Base-by-base conservation (phyloP, 495 filamentous ascomycete species). In the Echria macrotheca region DNA sequence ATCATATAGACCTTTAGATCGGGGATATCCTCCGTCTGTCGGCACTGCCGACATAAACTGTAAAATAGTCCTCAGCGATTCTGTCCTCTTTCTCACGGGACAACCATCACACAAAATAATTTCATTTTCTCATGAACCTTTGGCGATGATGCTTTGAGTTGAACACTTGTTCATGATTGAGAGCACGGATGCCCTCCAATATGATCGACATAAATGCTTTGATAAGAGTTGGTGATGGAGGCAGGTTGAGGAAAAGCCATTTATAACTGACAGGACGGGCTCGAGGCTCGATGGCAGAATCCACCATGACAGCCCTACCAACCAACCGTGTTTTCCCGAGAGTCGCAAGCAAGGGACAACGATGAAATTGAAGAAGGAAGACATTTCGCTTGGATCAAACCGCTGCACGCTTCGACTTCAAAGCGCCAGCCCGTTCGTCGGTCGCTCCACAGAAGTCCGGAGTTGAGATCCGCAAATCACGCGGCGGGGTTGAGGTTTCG, bases 1-100 rank as follows among this genome's bases (percentile, higher is more conserved):
- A 51, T 45, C 56, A 54, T 58, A 62, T 58, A 62, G 61, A 64
- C 56, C 61, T 60, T 61, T 64, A 66, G 61, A 66, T 60, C 54
- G 59, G 61, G 61, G 58, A 59, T 50, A 59, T 62, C 57, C 51
- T 50, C 50, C 52, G 54, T 58, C 61, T 53, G 60, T 64, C 58
- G 58, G 56, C 41, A 53, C 48, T 60, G 47, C 59, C 63, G 56
- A 48, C 53, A 41, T 15, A 55, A 58, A 24, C 18, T 64, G 56
- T 59, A 62, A 54, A 56, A 64, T 61, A 62, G 56, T 47, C 58
- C 51, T 47, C 29, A 32, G 58, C 61, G 61, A 61, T 62, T 57
- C 38, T 53, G 24, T 46, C 21, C 53, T 38, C 36, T 49, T 46
- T 51, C 41, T 56, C 49, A 22, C 46, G 19, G 35, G 46, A 39